Evolutionary conservation across 2,329 filamentous ascomycete species (phyloP), one percentile per base, ranked within the genome.

Genomic region (Lasiodiplodia sp.): DNA sequence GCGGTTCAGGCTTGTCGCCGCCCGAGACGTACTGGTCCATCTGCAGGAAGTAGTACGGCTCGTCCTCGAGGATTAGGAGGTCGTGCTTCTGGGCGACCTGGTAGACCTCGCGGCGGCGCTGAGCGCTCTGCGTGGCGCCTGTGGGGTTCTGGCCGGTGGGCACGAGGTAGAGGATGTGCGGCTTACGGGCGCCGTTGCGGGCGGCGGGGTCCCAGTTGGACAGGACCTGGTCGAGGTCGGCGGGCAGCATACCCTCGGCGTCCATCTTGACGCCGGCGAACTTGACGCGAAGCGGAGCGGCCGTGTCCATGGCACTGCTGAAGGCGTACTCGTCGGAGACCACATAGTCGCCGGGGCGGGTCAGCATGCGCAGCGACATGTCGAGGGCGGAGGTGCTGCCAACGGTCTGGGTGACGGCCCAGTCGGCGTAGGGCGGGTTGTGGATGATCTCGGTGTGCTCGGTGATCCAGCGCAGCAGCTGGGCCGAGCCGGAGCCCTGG

Each of bases 381-480:
- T 98, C 96, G 72, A 97, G 86, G 0, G 92, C 91, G 28, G 89
- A 93, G 0, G 96, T 98, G 80, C 90, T 96, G 66, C 95, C 96
- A 51, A 95, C 87, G 2, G 90, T 94, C 82, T 97, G 86, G 67
- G 89, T 90, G 74, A 92, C 92, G 71, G 88, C 86, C 96, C 96
- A 99, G 82, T 99, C 94, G 21, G 90, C 86, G 78, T 98, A 98
- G 0, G 92, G 93, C 18, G 95, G 94, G 70, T 88, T 86, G 79
- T 93, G 92, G 18, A 97, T 89, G 68, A 98, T 88, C 82, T 99
- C 95, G 0, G 94, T 97, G 81, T 98, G 96, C 83, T 99, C 96
- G 0, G 94, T 96, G 63, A 98, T 86, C 82, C 92, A 98, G 70
- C 96, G 90, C 71, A 97, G 83, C 79, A 99, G 85, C 81, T 97